Percentiles rank a stretch among this genome's conserved stretches.
Evolutionary conservation across 2,329 filamentous ascomycete genomes (phyloP).

Genomic region (Coniochaeta prunicola): DNA sequence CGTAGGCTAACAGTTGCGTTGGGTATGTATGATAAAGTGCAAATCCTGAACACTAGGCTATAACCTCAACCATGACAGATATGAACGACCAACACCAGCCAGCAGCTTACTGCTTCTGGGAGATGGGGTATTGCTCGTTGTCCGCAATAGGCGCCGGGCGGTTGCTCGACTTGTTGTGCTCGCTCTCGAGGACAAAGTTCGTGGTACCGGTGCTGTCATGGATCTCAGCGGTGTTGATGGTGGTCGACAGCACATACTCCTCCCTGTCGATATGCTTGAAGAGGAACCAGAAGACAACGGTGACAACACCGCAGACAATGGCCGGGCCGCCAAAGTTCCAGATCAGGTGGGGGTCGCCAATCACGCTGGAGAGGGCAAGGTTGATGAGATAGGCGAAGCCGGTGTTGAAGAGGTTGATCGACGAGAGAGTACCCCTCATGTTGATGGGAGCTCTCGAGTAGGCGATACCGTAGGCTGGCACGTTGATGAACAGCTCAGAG

Average conservation of each 20-base stretch:
- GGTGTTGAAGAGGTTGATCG: constrained; percentile 39
- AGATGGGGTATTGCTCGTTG: constrained; percentile 9
- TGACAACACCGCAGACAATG: constrained; percentile 35
- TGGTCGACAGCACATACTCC: constrained; percentile 27
- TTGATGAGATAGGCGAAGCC: constrained; percentile 38
- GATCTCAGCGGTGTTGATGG: constrained; percentile 3
- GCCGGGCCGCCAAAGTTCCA: constrained; percentile 42
- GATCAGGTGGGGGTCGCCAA: constrained; percentile 38
- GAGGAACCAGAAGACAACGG: constrained; percentile 36
- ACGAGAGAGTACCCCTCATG: constrained; percentile 43
- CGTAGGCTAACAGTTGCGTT: background rate
- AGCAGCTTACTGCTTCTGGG: constrained; percentile 7
- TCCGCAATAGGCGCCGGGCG: constrained; percentile 3
- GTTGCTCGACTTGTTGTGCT: constrained; percentile 7
- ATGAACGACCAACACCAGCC: background rate
- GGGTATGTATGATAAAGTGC: background rate
- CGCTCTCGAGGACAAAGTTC: constrained; percentile 7
- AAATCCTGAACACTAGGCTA: background rate
- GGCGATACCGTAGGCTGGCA: constrained; percentile 43
- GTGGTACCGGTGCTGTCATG: constrained; percentile 7
- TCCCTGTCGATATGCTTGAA: constrained; percentile 40
- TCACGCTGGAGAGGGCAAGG: constrained; percentile 34
- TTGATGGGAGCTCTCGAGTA: constrained; percentile 44
- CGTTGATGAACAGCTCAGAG: constrained; percentile 43
- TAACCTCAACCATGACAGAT: background rate